phyloP scores from a whole-genome alignment of 2,329 filamentous ascomycete species.

The Beauveria medogensis region DNA sequence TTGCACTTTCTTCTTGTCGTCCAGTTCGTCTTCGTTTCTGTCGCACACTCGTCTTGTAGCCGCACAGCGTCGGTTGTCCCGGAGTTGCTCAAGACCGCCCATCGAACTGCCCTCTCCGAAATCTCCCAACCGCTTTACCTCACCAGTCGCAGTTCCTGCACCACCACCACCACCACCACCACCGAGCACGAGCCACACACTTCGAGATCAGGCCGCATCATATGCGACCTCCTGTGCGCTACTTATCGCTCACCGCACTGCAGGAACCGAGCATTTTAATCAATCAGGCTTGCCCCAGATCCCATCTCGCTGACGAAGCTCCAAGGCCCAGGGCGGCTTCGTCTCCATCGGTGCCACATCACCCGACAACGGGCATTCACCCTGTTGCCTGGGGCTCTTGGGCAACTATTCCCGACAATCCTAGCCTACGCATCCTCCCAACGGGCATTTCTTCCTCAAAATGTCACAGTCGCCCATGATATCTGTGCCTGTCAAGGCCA shows the following conservation, averaged over 20 bases:
- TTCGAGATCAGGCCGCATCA: conserved; percentile 25
- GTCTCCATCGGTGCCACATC: background rate
- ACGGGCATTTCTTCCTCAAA: conserved; percentile 10
- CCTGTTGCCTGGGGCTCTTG: background rate
- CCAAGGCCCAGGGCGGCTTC: background rate
- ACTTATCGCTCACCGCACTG: conserved; percentile 9
- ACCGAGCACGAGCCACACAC: conserved; percentile 14
- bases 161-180: background rate
- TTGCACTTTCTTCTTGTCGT: background rate
- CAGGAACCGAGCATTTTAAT: background rate
- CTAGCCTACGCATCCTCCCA: background rate
- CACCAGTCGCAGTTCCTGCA: background rate
- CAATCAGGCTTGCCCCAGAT: background rate
- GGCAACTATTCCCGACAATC: background rate
- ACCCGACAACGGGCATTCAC: background rate
- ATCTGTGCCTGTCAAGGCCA: conserved; percentile 83
- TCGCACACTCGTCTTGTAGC: background rate
- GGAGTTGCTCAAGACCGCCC: background rate
- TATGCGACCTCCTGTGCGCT: conserved; percentile 18
- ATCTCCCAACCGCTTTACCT: background rate
- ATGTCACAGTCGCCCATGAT: conserved; percentile 93
- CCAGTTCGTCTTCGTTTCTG: background rate
- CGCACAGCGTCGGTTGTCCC: background rate
- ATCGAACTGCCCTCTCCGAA: background rate
- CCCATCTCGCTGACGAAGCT: background rate